Evolutionary conservation across 148 eudicot species (phyloP), one percentile per base, ranked within the genome.

Genomic region (Cornus florida): DNA sequence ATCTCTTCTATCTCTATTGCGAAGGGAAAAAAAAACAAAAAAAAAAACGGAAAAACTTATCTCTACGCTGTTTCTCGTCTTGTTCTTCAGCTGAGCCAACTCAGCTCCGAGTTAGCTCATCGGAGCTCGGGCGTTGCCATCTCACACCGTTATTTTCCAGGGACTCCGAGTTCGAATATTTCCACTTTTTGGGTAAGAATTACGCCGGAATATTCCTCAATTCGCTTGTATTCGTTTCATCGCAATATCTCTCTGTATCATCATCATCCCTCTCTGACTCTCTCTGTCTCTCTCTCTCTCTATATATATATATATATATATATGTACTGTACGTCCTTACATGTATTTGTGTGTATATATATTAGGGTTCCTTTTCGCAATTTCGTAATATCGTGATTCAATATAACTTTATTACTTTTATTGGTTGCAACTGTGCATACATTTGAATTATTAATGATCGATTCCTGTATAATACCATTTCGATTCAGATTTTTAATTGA

Each of bases 401-500:
- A 28, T 0, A 28, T 28, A 28, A 28, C 28, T 0, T 0, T 2
- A 0, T 35, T 35, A 35, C 28, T 28, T 28, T 35, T 2, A 35
- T 35, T n/a, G n/a, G 38, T 35, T 35, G 38, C 28, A 28, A 28
- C 28, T 35, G 38, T 35, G 38, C 38, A 35, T 35, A 35, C 71
- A 13, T 33, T 32, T 13, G 43, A 33, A 14, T 13, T 2, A 17
- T 35, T 69, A 33, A 17, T 69, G 48, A 69, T 69, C 48, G 48
- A 69, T 38, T 69, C 20, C 10, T 35, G 2, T 13, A 53, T 53
- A 53, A 53, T 53, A 53, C 19, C 59, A 12, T 53, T 53, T 53
- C 59, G 17, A 38, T 69, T 69, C 41, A 33, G 33, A 6, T 71
- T 22, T 50, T 71, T 43, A 57, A 71, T 71, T 41, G 73, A 71